Evolutionary conservation across 1,139 yeast genomes (phyloP).

Genomic region (Sugiyamaella grinbergsii): DNA sequence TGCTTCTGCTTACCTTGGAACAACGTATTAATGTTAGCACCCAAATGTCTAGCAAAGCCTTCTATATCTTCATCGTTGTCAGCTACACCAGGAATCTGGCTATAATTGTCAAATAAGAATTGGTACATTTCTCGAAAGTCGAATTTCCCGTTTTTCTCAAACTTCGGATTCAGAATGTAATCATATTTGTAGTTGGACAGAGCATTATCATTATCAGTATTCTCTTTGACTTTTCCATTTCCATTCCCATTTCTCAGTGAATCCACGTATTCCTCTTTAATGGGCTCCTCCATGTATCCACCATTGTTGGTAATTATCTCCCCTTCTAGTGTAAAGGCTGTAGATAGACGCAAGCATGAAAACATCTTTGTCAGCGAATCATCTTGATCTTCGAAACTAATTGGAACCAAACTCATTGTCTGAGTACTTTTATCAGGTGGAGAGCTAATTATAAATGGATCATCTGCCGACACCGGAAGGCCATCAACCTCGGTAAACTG

Average conservation of each 20-base stretch:
- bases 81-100: conserved; percentile 13
- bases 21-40: conserved; percentile 21
- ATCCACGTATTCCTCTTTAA: neutral
- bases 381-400: conserved; percentile 17
- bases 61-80: conserved; percentile 13
- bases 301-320: conserved; percentile 24
- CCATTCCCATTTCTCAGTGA: neutral
- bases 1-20: conserved; percentile 23
- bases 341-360: conserved; percentile 24
- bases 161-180: conserved; percentile 2
- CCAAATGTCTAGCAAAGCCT: conserved; percentile 21
- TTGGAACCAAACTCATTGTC: conserved; percentile 21
- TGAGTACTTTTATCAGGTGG: conserved; percentile 23
- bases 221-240: neutral
- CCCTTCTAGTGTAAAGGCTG: conserved; percentile 35
- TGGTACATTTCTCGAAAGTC: conserved; percentile 26
- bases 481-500: conserved; percentile 49
- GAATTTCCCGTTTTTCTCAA: conserved; percentile 6
- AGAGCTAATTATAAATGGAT: conserved; percentile 43
- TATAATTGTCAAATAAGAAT: conserved; percentile 21
- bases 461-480: conserved; percentile 47
- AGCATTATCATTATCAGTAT: neutral
- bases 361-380: conserved; percentile 3
- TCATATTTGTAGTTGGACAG: conserved; percentile 14
- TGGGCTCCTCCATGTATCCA: conserved; percentile 1